Percentiles rank a stretch among this genome's conserved stretches.
These are phyloP conservation scores for Trichosporon faecale DNA, from an alignment of 1,284 basidiomycete species.

Conservation along the genomic window DNA sequence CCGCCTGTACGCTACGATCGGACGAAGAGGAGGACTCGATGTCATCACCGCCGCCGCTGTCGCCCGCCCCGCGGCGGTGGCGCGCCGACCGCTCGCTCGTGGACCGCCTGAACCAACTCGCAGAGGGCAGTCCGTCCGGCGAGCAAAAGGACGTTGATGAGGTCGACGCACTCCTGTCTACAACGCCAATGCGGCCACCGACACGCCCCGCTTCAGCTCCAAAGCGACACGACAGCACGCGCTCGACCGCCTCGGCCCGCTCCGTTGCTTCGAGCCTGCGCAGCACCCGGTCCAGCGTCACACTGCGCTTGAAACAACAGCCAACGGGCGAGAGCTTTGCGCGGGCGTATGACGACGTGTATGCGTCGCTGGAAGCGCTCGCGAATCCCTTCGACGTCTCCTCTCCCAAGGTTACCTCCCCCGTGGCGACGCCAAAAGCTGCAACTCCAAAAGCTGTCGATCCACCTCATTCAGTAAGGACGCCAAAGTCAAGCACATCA, in stretches of 20 bases:
- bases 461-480: not conserved
- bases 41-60: conserved; percentile 39
- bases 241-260: not conserved
- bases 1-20: not conserved
- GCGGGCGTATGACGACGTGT: conserved; percentile 39
- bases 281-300: not conserved
- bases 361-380: conserved; percentile 41
- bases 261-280: not conserved
- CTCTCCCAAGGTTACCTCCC: not conserved
- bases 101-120: conserved; percentile 22
- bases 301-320: conserved; percentile 12
- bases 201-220: not conserved
- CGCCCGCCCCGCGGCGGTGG: conserved; percentile 43
- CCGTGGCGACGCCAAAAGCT: not conserved
- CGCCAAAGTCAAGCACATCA: not conserved
- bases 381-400: conserved; percentile 21
- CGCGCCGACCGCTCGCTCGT: conserved; percentile 33
- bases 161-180: conserved; percentile 23
- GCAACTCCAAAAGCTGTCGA: not conserved
- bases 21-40: not conserved
- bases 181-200: conserved; percentile 11
- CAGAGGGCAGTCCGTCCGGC: not conserved
- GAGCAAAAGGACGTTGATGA: conserved; percentile 15
- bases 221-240: not conserved
- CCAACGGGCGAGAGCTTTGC: conserved; percentile 16